These are phyloP conservation scores for Ascochyta fabae DNA, from an alignment of 2,329 filamentous ascomycete genomes.

Conservation along the genomic window DNA sequence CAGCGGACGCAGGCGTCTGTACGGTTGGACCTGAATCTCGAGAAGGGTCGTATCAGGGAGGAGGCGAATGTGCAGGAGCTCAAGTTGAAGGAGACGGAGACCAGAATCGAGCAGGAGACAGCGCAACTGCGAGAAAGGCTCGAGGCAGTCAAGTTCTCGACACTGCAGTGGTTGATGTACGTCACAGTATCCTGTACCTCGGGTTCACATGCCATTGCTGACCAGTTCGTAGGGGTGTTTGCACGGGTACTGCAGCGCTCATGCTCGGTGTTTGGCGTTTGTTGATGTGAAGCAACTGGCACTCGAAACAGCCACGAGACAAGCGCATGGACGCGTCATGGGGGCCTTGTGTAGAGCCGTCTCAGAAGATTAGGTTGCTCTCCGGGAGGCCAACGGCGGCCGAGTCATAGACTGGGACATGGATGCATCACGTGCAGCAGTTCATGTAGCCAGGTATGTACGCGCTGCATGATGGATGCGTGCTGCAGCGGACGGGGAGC, in stretches of 20 bases:
- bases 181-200: slow-evolving; percentile 49
- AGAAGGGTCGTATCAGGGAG: slow-evolving; percentile 95
- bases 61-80: slow-evolving; percentile 96
- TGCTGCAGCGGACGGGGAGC: slow-evolving; percentile 19
- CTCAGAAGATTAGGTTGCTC: slow-evolving; percentile 4
- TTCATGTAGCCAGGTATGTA: slow-evolving; percentile 10
- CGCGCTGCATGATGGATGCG: slow-evolving; percentile 21
- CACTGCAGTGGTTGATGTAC: slow-evolving; percentile 96
- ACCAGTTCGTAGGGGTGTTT: slow-evolving; percentile 61
- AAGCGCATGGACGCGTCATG: background rate
- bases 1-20: slow-evolving; percentile 92
- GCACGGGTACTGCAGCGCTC: slow-evolving; percentile 69
- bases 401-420: slow-evolving; percentile 15
- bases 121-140: slow-evolving; percentile 88
- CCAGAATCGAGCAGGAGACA: slow-evolving; percentile 96
- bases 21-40: slow-evolving; percentile 88
- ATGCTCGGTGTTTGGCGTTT: slow-evolving; percentile 72
- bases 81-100: slow-evolving; percentile 98
- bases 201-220: slow-evolving; percentile 24
- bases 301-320: slow-evolving; percentile 6
- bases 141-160: slow-evolving; percentile 97
- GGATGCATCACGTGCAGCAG: slow-evolving; percentile 30
- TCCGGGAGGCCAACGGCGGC: slow-evolving; percentile 12
- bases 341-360: slow-evolving; percentile 11
- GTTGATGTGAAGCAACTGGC: slow-evolving; percentile 60